These are phyloP conservation scores for Aspergillus sparsus DNA, from an alignment of 495 filamentous ascomycete genomes.

Conservation along the genomic window DNA sequence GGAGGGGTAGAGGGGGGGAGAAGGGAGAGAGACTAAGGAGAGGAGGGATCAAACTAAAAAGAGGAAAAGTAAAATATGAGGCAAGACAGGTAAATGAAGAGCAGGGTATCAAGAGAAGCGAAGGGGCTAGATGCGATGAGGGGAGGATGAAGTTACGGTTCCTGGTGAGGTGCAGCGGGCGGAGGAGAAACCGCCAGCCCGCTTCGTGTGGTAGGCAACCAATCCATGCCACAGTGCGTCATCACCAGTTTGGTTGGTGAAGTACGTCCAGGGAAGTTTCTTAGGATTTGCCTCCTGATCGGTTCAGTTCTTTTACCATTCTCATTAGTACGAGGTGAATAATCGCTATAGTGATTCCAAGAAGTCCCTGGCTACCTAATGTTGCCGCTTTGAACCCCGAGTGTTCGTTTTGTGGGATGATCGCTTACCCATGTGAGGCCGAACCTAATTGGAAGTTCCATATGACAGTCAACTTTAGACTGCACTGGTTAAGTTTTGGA, in stretches of 20 bases:
- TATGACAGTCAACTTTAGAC: too few relatives aligned
- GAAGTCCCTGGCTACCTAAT: too few relatives aligned
- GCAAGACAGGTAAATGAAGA: slow-evolving; percentile 10
- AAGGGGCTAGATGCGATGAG: slow-evolving; percentile 15
- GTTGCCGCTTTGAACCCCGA: too few relatives aligned
- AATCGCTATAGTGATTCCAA: too few relatives aligned
- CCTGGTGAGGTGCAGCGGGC: slow-evolving; percentile 23
- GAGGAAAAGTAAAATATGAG: slow-evolving; percentile 7
- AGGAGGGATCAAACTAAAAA: slow-evolving; percentile 6
- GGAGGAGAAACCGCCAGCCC: slow-evolving; percentile 10
- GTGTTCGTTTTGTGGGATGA: too few relatives aligned
- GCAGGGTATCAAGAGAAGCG: slow-evolving; percentile 7
- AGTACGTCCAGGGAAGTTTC: not conserved
- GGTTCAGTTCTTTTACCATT: not conserved
- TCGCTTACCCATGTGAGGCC: too few relatives aligned
- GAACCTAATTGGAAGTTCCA: too few relatives aligned
- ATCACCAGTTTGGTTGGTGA: slow-evolving; percentile 5
- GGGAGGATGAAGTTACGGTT: slow-evolving; percentile 15
- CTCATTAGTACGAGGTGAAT: too few relatives aligned
- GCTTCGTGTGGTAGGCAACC: slow-evolving; percentile 20
- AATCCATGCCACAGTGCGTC: slow-evolving; percentile 16
- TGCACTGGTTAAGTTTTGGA: too few relatives aligned
- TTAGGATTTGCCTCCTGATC: not conserved
- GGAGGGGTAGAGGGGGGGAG: slow-evolving; percentile 9
- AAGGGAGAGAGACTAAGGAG: slow-evolving; percentile 10